Base-by-base conservation (phyloP, 441 rosid genomes). In the Mallotus japonicus region DNA sequence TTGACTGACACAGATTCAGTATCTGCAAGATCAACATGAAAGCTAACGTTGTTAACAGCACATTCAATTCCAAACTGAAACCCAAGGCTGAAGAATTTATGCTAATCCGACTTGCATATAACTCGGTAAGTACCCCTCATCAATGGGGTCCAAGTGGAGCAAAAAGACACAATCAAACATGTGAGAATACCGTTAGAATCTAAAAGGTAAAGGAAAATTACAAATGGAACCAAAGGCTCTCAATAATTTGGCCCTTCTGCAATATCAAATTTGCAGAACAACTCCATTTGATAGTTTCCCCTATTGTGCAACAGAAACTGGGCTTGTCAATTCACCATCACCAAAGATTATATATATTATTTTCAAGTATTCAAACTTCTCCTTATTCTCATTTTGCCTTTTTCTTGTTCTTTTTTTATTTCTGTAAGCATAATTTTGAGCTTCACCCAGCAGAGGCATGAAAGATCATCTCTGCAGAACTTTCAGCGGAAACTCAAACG, bases 1-100 rank as follows among this genome's bases (percentile, higher is more conserved):
- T 87, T 80, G 71, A 94, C 83, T 67, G 79, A 74, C 65, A 92
- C 84, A 0, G 97, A 89, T 62, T 90, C 88, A 44, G 93, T 90
- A 76, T 85, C 94, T 92, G 92, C 75, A 60, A 66, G 72, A 22
- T 34, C 49, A 24, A 34, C 8, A 71, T 6, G 7, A 15, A 15
- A 57, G 40, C 9, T 69, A 17, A 56, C 0, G 12, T 20, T 37
- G 40, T 37, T 37, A 37, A 37, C 40, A 37, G 40, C 40, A 37
- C 40, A 37, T 37, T 37, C 40, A 37, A 37, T 37, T 37, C 40
- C 40, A 37, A 37, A 37, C 40, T 37, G 40, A 37, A 37, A 37
- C 5, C 40, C 40, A 37, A 37, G 40, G 40, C 40, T 37, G 40
- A 37, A 37, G 40, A 37, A 4, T 4, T 37, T 37, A 37, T 4